Percentiles rank a stretch among this genome's conserved stretches.
Conservation (phyloP, 108 stramenopile genomes). For the Poteriospumella lacustris region DNA sequence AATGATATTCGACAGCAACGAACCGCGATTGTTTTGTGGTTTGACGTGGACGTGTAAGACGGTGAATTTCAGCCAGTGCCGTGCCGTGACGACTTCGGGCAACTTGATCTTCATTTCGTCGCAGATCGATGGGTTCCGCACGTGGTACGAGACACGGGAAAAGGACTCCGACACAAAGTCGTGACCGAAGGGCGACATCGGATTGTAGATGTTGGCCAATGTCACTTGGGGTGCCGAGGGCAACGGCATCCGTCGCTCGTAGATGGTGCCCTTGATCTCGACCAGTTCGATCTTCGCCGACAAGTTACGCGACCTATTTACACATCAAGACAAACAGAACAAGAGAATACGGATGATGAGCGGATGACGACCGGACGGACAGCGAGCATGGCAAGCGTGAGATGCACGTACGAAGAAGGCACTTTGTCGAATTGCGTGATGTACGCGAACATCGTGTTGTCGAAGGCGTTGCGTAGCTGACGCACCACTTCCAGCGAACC, state of each 20-base stretch:
- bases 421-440: neutral
- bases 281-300: conserved; percentile 3
- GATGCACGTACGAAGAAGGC: neutral
- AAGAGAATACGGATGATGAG: no score
- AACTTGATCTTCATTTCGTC: conserved; percentile 47
- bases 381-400: no score
- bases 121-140: conserved; percentile 31
- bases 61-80: conserved; percentile 42
- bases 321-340: neutral
- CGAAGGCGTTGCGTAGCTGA: neutral
- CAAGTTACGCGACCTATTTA: neutral
- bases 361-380: no score
- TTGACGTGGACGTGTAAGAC: conserved; percentile 46
- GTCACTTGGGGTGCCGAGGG: neutral
- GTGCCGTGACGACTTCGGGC: conserved; percentile 30
- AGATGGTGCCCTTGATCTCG: neutral
- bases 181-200: neutral
- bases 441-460: conserved; percentile 21
- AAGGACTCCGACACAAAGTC: neutral
- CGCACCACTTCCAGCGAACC: neutral
- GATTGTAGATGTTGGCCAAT: neutral
- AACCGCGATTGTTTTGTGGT: conserved; percentile 1
- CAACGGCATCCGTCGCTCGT: neutral
- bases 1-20: neutral
- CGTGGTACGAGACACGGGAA: conserved; percentile 35